Base-by-base conservation (phyloP, 2,329 filamentous ascomycete species). In the Cryphonectria naterciae region DNA sequence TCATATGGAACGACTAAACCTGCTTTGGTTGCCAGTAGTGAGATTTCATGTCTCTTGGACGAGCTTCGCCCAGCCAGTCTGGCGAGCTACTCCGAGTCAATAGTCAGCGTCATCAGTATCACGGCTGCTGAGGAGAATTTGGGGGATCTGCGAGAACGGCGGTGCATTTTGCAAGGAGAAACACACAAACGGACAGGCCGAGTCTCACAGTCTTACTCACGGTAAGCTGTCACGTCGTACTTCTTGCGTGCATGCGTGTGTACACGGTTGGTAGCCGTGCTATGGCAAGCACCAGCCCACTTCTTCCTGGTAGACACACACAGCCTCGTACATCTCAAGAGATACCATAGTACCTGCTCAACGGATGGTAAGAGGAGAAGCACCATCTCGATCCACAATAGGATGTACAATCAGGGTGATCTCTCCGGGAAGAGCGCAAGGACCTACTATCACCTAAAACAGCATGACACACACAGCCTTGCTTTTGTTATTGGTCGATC, bases 31-130 rank as follows among this genome's bases (percentile, higher is more conserved):
- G 22, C 46, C 46, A 49, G 46, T 49, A 49, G 46, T 49, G 22
- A 49, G 46, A 49, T 49, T 11, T n/a, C 22, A n/a, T 49, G 46
- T 49, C 46, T 49, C 46, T 49, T n/a, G 6, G 46, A n/a, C 46
- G n/a, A n/a, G 22, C 7, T 49, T 49, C 19, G 46, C 46, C 22
- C 61, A 62, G 68, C 70, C 70, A 72, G 68, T 72, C 41, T 56
- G 54, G 56, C 19, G 25, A 15, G 35, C 35, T 49, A 10, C 49
- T 68, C 15, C 68, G 68, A 72, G 68, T 72, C 70, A 68, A 65
- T 61, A 72, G 68, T 70, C 68, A 68, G 68, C 52, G 37, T 32
- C 54, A 32, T 32, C 28, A 15, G n/a, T 17, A 56, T 56, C n/a
- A 56, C n/a, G n/a, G 25, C 52, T 56, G n/a, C n/a, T 54, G 49